Evolutionary conservation across 1,284 basidiomycete species (phyloP).

Genomic region (Pyrrhoderma lamaoense): DNA sequence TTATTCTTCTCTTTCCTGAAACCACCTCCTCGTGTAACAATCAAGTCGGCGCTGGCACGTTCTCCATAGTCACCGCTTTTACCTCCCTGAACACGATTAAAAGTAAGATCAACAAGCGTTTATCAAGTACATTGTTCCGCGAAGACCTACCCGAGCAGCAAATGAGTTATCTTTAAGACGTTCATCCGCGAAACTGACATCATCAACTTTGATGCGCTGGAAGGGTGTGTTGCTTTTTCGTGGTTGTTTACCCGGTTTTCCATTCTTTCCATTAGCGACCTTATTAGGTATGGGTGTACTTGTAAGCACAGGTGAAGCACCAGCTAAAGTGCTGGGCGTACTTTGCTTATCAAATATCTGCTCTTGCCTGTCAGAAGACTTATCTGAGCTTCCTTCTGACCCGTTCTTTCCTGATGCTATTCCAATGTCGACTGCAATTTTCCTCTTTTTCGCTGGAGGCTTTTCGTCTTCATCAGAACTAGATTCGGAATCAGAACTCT

Average conservation of each 20-base stretch:
- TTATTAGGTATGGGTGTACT: constrained; percentile 5
- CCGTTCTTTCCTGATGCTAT: constrained; percentile 17
- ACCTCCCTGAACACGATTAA: constrained; percentile 39
- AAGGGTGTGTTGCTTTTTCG: constrained; percentile 60
- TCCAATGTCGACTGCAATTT: constrained; percentile 45
- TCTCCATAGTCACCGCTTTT: constrained; percentile 80
- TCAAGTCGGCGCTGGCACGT: constrained; percentile 78
- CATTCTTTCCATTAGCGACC: constrained; percentile 6
- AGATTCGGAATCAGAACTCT: constrained; percentile 3
- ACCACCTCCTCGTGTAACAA: constrained; percentile 88
- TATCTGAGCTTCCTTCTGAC: background rate
- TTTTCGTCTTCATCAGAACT: constrained; percentile 16
- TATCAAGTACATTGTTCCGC: background rate
- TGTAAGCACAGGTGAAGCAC: constrained; percentile 5
- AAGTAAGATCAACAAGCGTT: constrained; percentile 10
- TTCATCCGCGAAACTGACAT: constrained; percentile 48
- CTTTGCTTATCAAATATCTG: constrained; percentile 5
- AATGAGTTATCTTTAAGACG: constrained; percentile 79
- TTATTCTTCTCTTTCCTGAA: constrained; percentile 99
- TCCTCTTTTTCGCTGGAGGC: constrained; percentile 50
- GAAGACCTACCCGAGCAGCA: constrained; percentile 58
- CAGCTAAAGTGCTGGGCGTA: constrained; percentile 15
- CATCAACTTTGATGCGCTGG: constrained; percentile 72
- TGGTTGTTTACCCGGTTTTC: constrained; percentile 28
- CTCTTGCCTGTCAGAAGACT: no score